Percentiles rank a stretch among this genome's conserved stretches.
Conservation (phyloP, 805 yeast species). For the Clavispora carvajalis region DNA sequence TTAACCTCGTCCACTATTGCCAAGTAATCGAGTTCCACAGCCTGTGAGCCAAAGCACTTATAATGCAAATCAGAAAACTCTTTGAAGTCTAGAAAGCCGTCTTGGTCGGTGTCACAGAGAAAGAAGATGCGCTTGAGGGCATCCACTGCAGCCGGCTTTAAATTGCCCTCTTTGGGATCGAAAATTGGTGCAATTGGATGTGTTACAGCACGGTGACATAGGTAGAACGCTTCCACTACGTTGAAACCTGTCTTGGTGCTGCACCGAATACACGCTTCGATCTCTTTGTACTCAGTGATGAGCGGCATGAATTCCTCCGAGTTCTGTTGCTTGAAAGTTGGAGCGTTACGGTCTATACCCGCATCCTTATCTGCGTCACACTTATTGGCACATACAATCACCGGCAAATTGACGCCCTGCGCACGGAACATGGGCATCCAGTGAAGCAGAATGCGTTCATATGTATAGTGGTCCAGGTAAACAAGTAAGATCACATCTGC, state of each 20-base stretch:
- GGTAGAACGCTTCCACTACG: slow-evolving; percentile 85
- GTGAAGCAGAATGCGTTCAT: slow-evolving; percentile 82
- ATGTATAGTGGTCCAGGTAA: slow-evolving; percentile 89
- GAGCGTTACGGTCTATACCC: slow-evolving; percentile 4
- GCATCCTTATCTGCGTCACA: slow-evolving; percentile 43
- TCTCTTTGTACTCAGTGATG: slow-evolving; percentile 86
- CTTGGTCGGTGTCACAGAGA: slow-evolving; percentile 85
- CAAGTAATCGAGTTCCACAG: slow-evolving; percentile 30
- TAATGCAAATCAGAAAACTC: slow-evolving; percentile 69
- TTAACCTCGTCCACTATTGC: slow-evolving; percentile 31
- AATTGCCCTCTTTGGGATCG: slow-evolving; percentile 80
- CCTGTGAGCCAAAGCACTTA: slow-evolving; percentile 58
- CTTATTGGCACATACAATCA: slow-evolving; percentile 86
- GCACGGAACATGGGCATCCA: slow-evolving; percentile 95
- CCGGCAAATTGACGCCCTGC: slow-evolving; percentile 88
- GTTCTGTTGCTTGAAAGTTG: slow-evolving; percentile 39
- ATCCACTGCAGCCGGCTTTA: slow-evolving; percentile 69
- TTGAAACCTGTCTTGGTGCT: slow-evolving; percentile 81
- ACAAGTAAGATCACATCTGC: slow-evolving; percentile 95
- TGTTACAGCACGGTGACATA: slow-evolving; percentile 89
- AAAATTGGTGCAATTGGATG: slow-evolving; percentile 91
- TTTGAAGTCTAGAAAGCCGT: slow-evolving; percentile 66
- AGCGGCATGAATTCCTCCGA: slow-evolving; percentile 83
- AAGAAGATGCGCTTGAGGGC: slow-evolving; percentile 82
- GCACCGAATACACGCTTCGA: slow-evolving; percentile 85